Conservation (phyloP, 331 rosid genomes). For the Stylosanthes scabra region DNA sequence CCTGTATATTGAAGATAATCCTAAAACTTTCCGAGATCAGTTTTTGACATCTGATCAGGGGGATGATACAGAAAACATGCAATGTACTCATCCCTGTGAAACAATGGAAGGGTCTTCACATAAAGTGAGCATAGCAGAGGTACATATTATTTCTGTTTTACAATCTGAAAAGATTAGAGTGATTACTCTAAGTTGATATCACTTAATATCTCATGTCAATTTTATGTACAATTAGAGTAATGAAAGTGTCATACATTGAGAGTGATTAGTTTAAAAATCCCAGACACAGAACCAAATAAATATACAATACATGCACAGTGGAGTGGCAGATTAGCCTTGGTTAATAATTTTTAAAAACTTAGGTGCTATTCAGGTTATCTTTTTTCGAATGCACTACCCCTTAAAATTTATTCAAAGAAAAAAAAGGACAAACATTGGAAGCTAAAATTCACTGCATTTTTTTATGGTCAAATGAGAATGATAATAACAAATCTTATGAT, state of each 20-base stretch:
- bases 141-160: conserved; percentile 40
- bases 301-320: conserved; percentile 11
- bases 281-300: conserved; percentile 1
- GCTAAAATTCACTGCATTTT: too few species aligned
- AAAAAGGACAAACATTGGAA: too few species aligned
- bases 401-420: too few species aligned
- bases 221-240: conserved; percentile 10
- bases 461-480: too few species aligned
- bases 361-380: conserved; percentile 18
- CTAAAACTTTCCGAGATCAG: conserved; percentile 38
- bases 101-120: conserved; percentile 45
- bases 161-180: conserved; percentile 22
- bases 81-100: conserved; percentile 39
- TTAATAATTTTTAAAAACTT: neutral
- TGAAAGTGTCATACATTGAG: neutral
- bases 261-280: conserved; percentile 13
- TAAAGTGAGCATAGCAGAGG: conserved; percentile 57
- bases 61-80: conserved; percentile 46
- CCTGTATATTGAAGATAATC: conserved; percentile 43
- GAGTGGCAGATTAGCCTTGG: neutral
- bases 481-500: too few species aligned
- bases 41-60: conserved; percentile 40
- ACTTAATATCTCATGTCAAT: conserved; percentile 15
- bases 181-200: conserved; percentile 14
- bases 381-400: neutral